Percentiles rank a stretch among this genome's conserved stretches.
phyloP scores from a whole-genome alignment of 1,139 yeast genomes.

The Casaregolazyma suthepensis region DNA sequence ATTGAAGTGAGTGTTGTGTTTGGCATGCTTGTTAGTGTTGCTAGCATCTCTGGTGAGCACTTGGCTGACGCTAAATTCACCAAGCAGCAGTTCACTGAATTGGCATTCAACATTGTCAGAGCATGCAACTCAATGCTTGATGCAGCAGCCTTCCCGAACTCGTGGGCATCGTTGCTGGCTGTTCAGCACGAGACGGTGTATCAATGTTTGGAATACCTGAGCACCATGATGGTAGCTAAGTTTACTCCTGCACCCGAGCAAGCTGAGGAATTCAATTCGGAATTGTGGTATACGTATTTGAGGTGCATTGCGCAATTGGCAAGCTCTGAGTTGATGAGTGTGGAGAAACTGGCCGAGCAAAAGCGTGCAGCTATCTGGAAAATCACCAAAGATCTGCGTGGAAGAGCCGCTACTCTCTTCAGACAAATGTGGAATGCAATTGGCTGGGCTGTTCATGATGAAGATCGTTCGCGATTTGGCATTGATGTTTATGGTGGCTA shows the following conservation, averaged over 20 bases:
- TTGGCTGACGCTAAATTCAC: conserved; percentile 49
- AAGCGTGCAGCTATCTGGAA: conserved; percentile 66
- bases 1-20: conserved; percentile 51
- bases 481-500: conserved; percentile 61
- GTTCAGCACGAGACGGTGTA: conserved; percentile 49
- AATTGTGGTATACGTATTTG: conserved; percentile 48
- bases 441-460: conserved; percentile 61
- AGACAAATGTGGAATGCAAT: conserved; percentile 66
- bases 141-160: conserved; percentile 37
- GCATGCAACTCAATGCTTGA: conserved; percentile 36
- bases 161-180: conserved; percentile 32
- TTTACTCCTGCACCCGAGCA: conserved; percentile 53
- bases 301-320: conserved; percentile 55
- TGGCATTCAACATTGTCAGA: conserved; percentile 33
- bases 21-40: conserved; percentile 33
- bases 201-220: conserved; percentile 55
- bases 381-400: conserved; percentile 60
- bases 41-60: conserved; percentile 43
- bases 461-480: conserved; percentile 57
- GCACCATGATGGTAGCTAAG: conserved; percentile 24
- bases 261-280: conserved; percentile 52
- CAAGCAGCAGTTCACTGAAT: conserved; percentile 38
- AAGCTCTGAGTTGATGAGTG: conserved; percentile 33
- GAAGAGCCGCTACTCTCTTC: conserved; percentile 51
- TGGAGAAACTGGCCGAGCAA: conserved; percentile 45